These are phyloP conservation scores for Petasospora fabianii DNA, from an alignment of 1,139 yeast species.

Conservation along the genomic window DNA sequence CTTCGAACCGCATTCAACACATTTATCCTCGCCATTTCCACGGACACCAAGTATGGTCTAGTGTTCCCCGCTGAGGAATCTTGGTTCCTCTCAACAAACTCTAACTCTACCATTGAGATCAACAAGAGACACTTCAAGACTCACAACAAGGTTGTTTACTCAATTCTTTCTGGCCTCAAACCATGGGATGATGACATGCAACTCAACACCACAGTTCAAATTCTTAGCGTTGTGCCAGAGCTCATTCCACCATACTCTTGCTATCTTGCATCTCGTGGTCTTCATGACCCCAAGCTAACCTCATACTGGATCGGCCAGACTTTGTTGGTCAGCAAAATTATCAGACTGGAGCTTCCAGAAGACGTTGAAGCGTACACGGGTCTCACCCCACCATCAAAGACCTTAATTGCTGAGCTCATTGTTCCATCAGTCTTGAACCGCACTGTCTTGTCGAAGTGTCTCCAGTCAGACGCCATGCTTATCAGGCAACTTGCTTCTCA, in stretches of 20 bases:
- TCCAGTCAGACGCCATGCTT: constrained; percentile 51
- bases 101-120: constrained; percentile 31
- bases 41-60: constrained; percentile 58
- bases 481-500: constrained; percentile 66
- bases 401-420: constrained; percentile 48
- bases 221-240: constrained; percentile 59
- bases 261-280: constrained; percentile 53
- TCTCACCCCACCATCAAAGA: constrained; percentile 26
- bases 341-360: constrained; percentile 51
- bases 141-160: constrained; percentile 64
- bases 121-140: constrained; percentile 51
- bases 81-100: constrained; percentile 39
- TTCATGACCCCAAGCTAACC: constrained; percentile 67
- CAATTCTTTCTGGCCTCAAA: constrained; percentile 60
- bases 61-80: constrained; percentile 57
- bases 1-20: constrained; percentile 37
- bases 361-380: constrained; percentile 30
- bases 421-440: constrained; percentile 67
- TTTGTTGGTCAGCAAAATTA: constrained; percentile 53
- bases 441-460: constrained; percentile 52
- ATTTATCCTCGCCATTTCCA: constrained; percentile 48
- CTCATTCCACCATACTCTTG: constrained; percentile 69
- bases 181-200: constrained; percentile 79
- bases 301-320: constrained; percentile 83
- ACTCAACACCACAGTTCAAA: constrained; percentile 48